Evolutionary conservation across 768 basidiomycete genomes (phyloP).

Genomic region (Rhizopogon salebrosus): DNA sequence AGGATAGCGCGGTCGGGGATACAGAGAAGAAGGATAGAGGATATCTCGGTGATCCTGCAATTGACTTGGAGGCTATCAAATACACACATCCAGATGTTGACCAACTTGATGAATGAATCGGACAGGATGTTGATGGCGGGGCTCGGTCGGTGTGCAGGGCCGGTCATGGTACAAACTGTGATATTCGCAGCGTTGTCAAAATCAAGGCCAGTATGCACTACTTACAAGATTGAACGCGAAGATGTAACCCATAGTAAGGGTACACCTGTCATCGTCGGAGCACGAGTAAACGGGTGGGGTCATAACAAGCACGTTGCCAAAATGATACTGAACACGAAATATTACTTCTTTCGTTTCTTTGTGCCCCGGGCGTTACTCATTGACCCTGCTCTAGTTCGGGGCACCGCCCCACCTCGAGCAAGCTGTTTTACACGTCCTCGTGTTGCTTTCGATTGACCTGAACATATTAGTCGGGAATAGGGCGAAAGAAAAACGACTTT

Average conservation of each 20-base stretch:
- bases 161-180: too few relatives aligned
- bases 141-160: too few relatives aligned
- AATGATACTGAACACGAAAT: neutral
- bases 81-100: too few relatives aligned
- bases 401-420: conserved; percentile 18
- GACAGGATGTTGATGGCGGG: too few relatives aligned
- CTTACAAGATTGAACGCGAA: neutral
- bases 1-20: too few relatives aligned
- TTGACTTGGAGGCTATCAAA: too few relatives aligned
- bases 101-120: too few relatives aligned
- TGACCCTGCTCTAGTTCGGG: conserved; percentile 23
- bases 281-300: neutral
- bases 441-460: conserved; percentile 14
- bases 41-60: too few relatives aligned
- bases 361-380: conserved; percentile 15
- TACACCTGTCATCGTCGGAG: neutral
- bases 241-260: neutral
- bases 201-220: neutral
- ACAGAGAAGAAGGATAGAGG: too few relatives aligned
- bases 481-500: conserved; percentile 13
- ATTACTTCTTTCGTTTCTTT: conserved; percentile 30
- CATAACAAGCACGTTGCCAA: neutral
- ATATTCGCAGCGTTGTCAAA: too few relatives aligned
- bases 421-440: conserved; percentile 23
- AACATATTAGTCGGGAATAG: conserved; percentile 11